Conservation (phyloP, 2,329 filamentous ascomycete genomes). For the Zopfia rhizophila region DNA sequence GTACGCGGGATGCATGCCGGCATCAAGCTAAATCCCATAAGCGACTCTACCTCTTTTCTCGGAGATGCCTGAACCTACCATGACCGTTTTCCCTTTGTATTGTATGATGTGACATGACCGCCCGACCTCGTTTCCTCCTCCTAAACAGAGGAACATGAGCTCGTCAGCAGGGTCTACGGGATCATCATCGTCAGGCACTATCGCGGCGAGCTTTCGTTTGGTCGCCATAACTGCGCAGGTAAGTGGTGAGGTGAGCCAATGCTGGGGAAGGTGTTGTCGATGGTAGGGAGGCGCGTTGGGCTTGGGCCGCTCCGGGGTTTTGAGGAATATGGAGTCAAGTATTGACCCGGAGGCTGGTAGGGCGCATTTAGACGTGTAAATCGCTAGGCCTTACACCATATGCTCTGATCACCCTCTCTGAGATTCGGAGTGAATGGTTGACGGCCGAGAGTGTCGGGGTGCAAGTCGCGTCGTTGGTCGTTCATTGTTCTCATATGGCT, state of each 20-base stretch:
- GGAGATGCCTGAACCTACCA: slow-evolving; percentile 69
- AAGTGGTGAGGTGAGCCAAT: background rate
- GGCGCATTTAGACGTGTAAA: too few relatives aligned
- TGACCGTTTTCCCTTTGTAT: slow-evolving; percentile 99
- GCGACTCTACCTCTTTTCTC: slow-evolving; percentile 16
- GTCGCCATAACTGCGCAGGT: slow-evolving; percentile 74
- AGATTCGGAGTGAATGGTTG: too few relatives aligned
- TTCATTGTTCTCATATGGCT: slow-evolving; percentile 41
- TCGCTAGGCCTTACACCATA: too few relatives aligned
- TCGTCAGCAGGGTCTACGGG: slow-evolving; percentile 93
- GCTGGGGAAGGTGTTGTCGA: slow-evolving; percentile 3
- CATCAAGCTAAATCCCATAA: slow-evolving; percentile 77
- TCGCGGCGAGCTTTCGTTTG: slow-evolving; percentile 86
- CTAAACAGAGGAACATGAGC: slow-evolving; percentile 91
- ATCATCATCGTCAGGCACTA: slow-evolving; percentile 82
- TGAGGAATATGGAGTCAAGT: too few relatives aligned
- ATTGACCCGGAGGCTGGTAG: too few relatives aligned
- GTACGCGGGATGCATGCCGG: slow-evolving; percentile 95
- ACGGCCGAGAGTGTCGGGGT: too few relatives aligned
- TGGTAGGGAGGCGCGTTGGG: background rate
- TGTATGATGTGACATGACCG: slow-evolving; percentile 97
- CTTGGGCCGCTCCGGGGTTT: too few relatives aligned
- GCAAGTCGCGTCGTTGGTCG: too few relatives aligned
- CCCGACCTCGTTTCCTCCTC: slow-evolving; percentile 96
- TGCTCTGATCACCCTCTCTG: too few relatives aligned